Percentiles rank a stretch among this genome's conserved stretches.
Conservation (phyloP, 306 rosid species). For the Mucuna pruriens region DNA sequence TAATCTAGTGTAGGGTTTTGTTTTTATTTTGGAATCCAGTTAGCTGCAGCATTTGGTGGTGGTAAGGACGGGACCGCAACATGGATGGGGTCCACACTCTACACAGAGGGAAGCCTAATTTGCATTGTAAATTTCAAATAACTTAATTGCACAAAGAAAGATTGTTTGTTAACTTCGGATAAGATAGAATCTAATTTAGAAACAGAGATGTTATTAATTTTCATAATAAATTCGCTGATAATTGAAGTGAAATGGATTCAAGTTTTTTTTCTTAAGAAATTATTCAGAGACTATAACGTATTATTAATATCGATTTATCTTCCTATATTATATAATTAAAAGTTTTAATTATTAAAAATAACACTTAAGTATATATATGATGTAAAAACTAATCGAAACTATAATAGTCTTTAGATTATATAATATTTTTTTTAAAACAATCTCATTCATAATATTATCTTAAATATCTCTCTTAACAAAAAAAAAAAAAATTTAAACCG, state of each 20-base stretch:
- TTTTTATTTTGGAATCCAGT: neutral
- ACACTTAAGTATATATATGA: no score
- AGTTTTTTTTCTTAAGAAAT: no score
- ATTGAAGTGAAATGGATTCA: constrained; percentile 11
- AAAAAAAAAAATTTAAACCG: no score
- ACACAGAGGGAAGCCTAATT: neutral
- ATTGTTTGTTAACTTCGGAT: neutral
- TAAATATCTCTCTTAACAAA: no score
- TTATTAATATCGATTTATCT: no score
- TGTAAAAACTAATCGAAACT: no score
- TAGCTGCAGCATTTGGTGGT: constrained; percentile 21
- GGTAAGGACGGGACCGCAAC: constrained; percentile 23
- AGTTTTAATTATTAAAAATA: no score
- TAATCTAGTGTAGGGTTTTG: neutral
- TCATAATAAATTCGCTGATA: neutral
- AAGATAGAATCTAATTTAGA: neutral
- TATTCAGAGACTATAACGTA: no score
- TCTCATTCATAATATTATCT: no score
- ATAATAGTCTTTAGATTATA: no score
- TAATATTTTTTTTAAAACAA: no score
- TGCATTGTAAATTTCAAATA: neutral
- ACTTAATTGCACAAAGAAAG: neutral
- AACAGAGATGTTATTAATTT: neutral
- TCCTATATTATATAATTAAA: no score
- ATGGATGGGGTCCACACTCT: neutral